A percentile compares a stretch with the other conserved stretches of the same genome.
These are phyloP conservation scores for Leishmania lainsoni DNA, from an alignment of 208 protist genomes.

Conservation along the genomic window DNA sequence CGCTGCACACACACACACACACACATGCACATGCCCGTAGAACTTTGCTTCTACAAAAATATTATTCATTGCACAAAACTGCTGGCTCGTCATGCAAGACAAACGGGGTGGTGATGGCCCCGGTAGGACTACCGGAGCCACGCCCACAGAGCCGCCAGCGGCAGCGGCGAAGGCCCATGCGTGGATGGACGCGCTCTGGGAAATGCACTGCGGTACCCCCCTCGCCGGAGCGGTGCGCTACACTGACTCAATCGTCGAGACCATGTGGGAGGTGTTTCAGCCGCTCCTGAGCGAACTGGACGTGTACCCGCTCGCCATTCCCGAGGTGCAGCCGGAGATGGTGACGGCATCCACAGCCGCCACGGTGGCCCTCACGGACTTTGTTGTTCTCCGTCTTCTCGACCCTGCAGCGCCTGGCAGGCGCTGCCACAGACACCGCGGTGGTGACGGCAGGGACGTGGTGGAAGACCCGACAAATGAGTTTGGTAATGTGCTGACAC, in stretches of 20 bases:
- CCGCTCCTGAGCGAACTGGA: slow-evolving; percentile 43
- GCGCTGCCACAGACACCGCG: not conserved
- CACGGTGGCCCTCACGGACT: slow-evolving; percentile 18
- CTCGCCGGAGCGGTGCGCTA: slow-evolving; percentile 45
- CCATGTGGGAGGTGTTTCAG: slow-evolving; percentile 77
- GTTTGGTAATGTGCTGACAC: slow-evolving; percentile 32
- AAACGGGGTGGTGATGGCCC: not conserved
- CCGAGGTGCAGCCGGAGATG: slow-evolving; percentile 15
- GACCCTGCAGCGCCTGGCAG: not conserved
- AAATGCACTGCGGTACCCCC: slow-evolving; percentile 50
- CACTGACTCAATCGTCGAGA: slow-evolving; percentile 62
- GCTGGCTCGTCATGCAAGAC: not conserved
- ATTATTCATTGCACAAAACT: not conserved
- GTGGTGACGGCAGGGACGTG: slow-evolving; percentile 5
- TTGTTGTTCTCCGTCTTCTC: slow-evolving; percentile 19
- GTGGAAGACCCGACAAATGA: slow-evolving; percentile 20
- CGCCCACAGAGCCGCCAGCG: not conserved
- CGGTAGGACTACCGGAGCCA: not conserved
- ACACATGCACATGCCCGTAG: slow-evolving; percentile 9
- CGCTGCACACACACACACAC: not conserved
- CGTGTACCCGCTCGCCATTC: slow-evolving; percentile 37
- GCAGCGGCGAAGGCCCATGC: slow-evolving; percentile 27
- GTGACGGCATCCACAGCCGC: slow-evolving; percentile 18
- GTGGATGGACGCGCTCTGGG: slow-evolving; percentile 61
- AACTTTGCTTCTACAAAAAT: not conserved